Evolutionary conservation across 169 alveolate genomes (phyloP), one percentile per base, ranked within the genome.

Genomic region (Eimeria necatrix): DNA sequence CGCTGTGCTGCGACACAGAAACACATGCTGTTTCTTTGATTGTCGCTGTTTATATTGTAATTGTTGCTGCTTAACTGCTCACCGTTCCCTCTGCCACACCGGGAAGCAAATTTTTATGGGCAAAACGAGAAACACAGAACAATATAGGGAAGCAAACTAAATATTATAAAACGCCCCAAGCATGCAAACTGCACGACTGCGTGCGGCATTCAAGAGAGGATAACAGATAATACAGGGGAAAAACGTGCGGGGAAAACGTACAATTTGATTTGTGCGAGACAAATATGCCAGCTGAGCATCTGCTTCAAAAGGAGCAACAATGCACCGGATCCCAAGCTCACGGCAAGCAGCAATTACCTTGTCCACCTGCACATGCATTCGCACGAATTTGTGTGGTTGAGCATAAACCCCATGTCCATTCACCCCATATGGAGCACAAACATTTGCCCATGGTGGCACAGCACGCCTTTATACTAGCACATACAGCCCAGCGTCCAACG

Each of bases 291-390:
- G 97, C 96, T 99, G 99, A 24, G 99, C 99, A 95, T 99, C 99
- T 8, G 99, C 99, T 95, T 99, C 99, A 97, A 98, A 99, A 41
- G 99, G 99, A 3, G 99, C 99, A 2, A 99, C 99, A 16, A 98
- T 96, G 85, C 97, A 98, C 85, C 98, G 98, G 14, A 99, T 97
- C 24, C 94, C 90, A 22, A 94, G 94, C 94, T 53, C 78, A 12
- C 94, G 74, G 46, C 94, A 85, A 24, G 94, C 96, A 9, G 94
- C 93, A 18, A 94, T 94, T 22, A 85, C 94, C 24, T 71, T 24
- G 71, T 94, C 96, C n/a, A 94, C 86, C 96, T 94, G 74, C 41
- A 24, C 49, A 51, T 8, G 26, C 41, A 83, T 53, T 41, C 83
- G 56, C 0, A 73, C 0, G 16, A 73, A 73, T 26, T 56, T 18